These are phyloP conservation scores for Diutina mesorugosa DNA, from an alignment of 1,139 yeast species.

Conservation along the genomic window DNA sequence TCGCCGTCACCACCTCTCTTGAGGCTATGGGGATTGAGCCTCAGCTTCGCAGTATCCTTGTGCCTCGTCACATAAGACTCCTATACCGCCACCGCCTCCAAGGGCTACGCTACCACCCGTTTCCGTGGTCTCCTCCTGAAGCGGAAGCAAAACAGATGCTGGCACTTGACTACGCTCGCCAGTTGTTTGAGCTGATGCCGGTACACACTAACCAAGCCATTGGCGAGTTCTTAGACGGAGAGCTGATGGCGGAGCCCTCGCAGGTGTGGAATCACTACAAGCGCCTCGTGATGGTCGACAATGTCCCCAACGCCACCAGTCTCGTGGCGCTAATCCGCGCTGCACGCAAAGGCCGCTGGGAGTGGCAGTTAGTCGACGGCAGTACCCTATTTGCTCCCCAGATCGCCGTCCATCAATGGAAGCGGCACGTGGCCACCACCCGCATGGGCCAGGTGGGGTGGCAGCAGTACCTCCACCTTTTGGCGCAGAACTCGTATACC, in stretches of 20 bases:
- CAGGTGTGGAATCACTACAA: constrained; percentile 3
- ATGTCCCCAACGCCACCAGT: constrained; percentile 23
- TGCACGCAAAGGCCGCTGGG: constrained; percentile 11
- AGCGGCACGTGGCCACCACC: constrained; percentile 13
- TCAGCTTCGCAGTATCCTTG: not conserved
- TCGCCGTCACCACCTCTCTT: constrained; percentile 9
- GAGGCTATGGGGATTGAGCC: not conserved
- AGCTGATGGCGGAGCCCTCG: constrained; percentile 24
- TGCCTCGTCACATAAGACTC: not conserved
- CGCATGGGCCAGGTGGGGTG: constrained; percentile 38
- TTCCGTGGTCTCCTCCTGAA: not conserved
- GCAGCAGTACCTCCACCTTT: constrained; percentile 36
- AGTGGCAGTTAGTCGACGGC: constrained; percentile 14
- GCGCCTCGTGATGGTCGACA: constrained; percentile 12
- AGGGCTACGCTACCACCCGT: not conserved
- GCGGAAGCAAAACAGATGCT: not conserved
- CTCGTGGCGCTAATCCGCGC: constrained; percentile 32
- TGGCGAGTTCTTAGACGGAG: constrained; percentile 33
- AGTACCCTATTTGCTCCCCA: constrained; percentile 41
- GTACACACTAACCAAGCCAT: constrained; percentile 15
- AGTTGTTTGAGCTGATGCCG: not conserved
- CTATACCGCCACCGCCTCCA: not conserved
- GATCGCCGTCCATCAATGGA: constrained; percentile 47
- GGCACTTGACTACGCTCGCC: not conserved
- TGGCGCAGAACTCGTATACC: constrained; percentile 33